Conservation (phyloP, 805 yeast genomes). For the Yarrowia sp. region DNA sequence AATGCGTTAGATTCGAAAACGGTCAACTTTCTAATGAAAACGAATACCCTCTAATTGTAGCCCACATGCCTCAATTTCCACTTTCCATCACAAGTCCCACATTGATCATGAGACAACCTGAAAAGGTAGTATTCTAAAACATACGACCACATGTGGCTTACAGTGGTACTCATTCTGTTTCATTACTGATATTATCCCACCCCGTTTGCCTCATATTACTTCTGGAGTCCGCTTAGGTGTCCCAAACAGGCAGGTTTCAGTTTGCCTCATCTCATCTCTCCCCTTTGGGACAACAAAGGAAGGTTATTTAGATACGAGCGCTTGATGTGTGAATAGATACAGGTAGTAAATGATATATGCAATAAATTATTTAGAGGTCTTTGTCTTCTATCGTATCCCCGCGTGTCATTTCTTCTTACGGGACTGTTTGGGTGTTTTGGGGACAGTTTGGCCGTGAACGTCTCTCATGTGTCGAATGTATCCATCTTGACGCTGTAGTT, state of each 20-base stretch:
- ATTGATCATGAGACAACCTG: too few relatives aligned
- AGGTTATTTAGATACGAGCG: neutral
- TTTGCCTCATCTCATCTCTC: neutral
- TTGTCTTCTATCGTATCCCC: neutral
- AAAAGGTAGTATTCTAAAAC: too few relatives aligned
- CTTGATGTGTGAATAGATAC: neutral
- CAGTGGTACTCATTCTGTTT: too few relatives aligned
- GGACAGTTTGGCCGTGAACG: neutral
- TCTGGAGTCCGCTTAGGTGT: neutral
- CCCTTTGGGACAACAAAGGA: neutral
- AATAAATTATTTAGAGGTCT: neutral
- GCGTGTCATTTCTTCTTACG: neutral
- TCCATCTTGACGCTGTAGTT: slow-evolving; percentile 18
- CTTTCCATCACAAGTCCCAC: too few relatives aligned
- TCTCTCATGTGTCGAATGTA: slow-evolving; percentile 20
- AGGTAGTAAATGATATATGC: neutral
- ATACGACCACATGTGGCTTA: too few relatives aligned
- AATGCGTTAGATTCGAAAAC: too few relatives aligned
- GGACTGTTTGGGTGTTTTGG: neutral
- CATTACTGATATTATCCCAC: too few relatives aligned
- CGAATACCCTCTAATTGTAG: too few relatives aligned
- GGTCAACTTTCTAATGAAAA: too few relatives aligned
- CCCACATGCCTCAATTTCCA: too few relatives aligned
- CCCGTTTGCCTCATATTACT: too few relatives aligned
- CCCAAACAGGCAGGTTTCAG: neutral